Base-by-base conservation (phyloP, 345 rosid species). In the Aegle marmelos region DNA sequence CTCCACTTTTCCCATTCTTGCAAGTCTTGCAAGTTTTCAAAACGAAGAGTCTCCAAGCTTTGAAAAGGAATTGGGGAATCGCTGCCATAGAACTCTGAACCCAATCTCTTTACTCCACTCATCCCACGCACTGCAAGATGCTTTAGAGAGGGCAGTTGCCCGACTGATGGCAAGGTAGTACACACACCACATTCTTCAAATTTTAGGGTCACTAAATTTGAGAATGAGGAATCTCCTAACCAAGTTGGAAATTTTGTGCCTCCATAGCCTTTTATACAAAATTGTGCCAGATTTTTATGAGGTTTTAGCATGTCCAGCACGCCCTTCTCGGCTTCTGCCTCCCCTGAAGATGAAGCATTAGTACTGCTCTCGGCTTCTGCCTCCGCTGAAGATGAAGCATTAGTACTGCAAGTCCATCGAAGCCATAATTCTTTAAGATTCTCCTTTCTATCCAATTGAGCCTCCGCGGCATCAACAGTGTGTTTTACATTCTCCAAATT, bases 1-100 rank as follows among this genome's bases (percentile, higher is more conserved):
- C 28, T 41, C 86, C 89, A 84, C 24, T 64, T 77, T 48, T 78
- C 77, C 89, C 86, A 84, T 78, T 75, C 76, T 16, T n/a, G n/a
- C n/a, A n/a, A n/a, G n/a, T n/a, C n/a, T n/a, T 8, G 34, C 84
- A 84, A 60, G 17, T 14, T 28, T n/a, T 70, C 25, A 75, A 86
- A 84, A 58, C 5, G 9, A 33, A 74, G 50, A 24, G 48, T 36
- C 39, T 36, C 39, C 39, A 36, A 36, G 39, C 39, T 6, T 36
- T 8, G 9, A 36, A 36, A 36, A 7, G 39, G 39, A 36, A 36
- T 36, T 6, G 39, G 2, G 7, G 39, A 0, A 7, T 0, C 39
- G 0, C 7, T 7, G 2, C 39, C 39, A 7, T 36, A 7, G 39
- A 36, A 36, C 39, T 7, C 39, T 7, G 39, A 1, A 7, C 2